Conservation (phyloP, 1,139 yeast genomes). For the Protomyces inundatus region DNA sequence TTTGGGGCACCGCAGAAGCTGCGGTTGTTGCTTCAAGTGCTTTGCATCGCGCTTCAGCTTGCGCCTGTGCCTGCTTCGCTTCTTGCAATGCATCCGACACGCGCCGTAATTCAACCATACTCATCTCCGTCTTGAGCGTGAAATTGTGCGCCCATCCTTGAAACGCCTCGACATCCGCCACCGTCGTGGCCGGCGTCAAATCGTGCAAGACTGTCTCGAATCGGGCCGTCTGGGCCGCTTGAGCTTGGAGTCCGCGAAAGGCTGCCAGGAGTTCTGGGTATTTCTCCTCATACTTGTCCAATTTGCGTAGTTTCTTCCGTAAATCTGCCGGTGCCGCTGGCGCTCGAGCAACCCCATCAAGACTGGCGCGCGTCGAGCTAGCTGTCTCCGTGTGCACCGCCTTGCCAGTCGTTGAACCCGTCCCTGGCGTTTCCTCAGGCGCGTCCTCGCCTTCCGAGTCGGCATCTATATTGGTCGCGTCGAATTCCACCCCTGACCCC, state of each 20-base stretch:
- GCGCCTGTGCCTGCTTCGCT: neutral
- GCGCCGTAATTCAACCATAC: slow-evolving; percentile 48
- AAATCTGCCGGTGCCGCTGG: slow-evolving; percentile 50
- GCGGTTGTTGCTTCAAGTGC: neutral
- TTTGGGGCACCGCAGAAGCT: neutral
- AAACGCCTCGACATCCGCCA: slow-evolving; percentile 64
- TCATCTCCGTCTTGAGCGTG: slow-evolving; percentile 55
- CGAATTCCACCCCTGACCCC: neutral
- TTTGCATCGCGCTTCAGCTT: neutral
- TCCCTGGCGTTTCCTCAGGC: neutral
- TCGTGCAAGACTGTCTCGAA: slow-evolving; percentile 74
- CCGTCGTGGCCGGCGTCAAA: slow-evolving; percentile 70
- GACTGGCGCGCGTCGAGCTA: neutral
- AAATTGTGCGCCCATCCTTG: slow-evolving; percentile 66
- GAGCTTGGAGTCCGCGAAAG: slow-evolving; percentile 13
- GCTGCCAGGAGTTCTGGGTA: slow-evolving; percentile 53
- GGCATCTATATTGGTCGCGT: neutral
- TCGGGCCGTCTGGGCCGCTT: neutral
- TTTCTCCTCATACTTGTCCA: slow-evolving; percentile 80
- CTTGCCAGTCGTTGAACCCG: neutral
- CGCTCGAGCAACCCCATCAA: neutral
- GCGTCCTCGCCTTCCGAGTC: neutral
- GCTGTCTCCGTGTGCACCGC: neutral
- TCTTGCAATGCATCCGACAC: neutral
- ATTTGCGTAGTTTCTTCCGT: slow-evolving; percentile 63